Conservation (phyloP, 1,139 yeast species). For the Zygosaccharomyces sapae region DNA sequence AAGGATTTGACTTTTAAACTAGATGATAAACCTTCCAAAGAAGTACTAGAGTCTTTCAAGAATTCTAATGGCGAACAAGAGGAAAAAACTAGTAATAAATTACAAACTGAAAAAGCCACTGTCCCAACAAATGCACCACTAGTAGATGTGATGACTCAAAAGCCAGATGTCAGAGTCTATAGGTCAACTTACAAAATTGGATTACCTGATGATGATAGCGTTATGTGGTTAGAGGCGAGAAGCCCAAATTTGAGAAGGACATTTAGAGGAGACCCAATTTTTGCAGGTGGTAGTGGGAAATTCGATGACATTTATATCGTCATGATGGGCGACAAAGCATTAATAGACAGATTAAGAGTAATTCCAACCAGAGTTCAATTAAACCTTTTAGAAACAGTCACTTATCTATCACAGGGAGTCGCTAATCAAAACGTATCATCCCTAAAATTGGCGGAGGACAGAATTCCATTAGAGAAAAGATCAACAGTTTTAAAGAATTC, state of each 20-base stretch:
- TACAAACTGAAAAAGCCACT: not conserved
- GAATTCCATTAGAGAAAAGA: constrained; percentile 7
- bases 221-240: constrained; percentile 29
- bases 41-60: not conserved
- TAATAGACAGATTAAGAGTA: constrained; percentile 15
- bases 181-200: constrained; percentile 23
- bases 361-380: constrained; percentile 23
- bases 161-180: constrained; percentile 11
- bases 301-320: constrained; percentile 27
- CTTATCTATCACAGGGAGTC: constrained; percentile 29
- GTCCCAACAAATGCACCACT: not conserved
- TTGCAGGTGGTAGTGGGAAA: constrained; percentile 24
- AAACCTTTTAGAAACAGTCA: constrained; percentile 26
- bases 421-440: constrained; percentile 30
- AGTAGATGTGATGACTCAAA: not conserved
- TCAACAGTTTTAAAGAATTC: constrained; percentile 6
- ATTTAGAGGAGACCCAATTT: constrained; percentile 26
- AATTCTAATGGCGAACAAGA: not conserved
- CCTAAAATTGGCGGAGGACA: constrained; percentile 22
- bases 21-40: constrained; percentile 8
- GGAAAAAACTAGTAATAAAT: not conserved
- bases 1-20: constrained; percentile 13
- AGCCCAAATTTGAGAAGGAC: constrained; percentile 23
- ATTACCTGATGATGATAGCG: constrained; percentile 20
- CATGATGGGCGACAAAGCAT: constrained; percentile 15